These are phyloP conservation scores for Nephelium lappaceum DNA, from an alignment of 345 rosid species.

Conservation along the genomic window DNA sequence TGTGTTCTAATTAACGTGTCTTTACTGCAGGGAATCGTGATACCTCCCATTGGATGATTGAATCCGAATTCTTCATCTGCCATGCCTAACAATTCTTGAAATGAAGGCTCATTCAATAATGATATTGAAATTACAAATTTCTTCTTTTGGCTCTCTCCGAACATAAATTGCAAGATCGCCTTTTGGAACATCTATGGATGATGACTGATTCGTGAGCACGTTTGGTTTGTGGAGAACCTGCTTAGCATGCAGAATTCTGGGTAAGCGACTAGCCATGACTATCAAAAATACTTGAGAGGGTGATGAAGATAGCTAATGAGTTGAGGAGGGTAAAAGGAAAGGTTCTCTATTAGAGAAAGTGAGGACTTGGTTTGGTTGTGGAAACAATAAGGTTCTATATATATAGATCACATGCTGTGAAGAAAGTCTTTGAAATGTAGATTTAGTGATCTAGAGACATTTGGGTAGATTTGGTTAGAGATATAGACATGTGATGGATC, in stretches of 20 bases:
- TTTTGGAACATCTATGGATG: conserved; percentile 21
- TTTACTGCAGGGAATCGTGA: conserved; percentile 50
- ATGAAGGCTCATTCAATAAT: conserved; percentile 29
- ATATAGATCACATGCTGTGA: conserved; percentile 8
- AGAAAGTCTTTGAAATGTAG: not conserved
- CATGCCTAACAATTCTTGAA: conserved; percentile 24
- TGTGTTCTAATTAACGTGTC: no score
- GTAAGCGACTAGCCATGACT: conserved; percentile 19
- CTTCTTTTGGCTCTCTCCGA: conserved; percentile 33
- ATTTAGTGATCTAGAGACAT: conserved; percentile 16
- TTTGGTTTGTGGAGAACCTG: conserved; percentile 18
- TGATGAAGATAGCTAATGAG: not conserved
- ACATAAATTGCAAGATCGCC: conserved; percentile 33
- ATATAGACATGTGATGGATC: conserved; percentile 23
- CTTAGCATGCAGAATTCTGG: conserved; percentile 20
- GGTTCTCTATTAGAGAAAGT: not conserved
- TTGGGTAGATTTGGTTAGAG: not conserved
- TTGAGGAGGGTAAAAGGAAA: no score
- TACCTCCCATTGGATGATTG: conserved; percentile 43
- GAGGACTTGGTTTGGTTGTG: conserved; percentile 17
- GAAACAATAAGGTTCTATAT: not conserved
- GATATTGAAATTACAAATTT: conserved; percentile 33
- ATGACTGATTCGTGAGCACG: conserved; percentile 2
- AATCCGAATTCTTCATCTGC: conserved; percentile 50
- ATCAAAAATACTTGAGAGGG: not conserved